A percentile compares a stretch with the other conserved stretches of the same genome.
These are phyloP conservation scores for Tulasnella sp. DNA, from an alignment of 768 basidiomycete species.

Conservation along the genomic window DNA sequence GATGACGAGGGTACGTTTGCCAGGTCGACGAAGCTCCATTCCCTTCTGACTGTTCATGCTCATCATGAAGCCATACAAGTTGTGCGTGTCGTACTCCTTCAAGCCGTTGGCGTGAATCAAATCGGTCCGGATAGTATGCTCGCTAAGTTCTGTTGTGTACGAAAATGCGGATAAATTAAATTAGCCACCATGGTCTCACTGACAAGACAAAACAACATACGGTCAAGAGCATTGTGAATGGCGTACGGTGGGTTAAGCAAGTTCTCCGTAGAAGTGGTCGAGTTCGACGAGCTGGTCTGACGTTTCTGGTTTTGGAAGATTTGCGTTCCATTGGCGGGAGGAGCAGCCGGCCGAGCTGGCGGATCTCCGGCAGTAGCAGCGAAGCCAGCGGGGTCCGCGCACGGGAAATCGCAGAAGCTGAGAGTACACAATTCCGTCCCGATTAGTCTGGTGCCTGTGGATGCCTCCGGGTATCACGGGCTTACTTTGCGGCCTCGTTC, in stretches of 20 bases:
- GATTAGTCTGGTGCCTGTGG: background rate
- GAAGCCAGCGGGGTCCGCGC: slow-evolving; percentile 47
- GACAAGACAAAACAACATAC: background rate
- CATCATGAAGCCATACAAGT: slow-evolving; percentile 60
- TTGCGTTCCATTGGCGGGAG: slow-evolving; percentile 42
- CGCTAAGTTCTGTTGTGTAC: slow-evolving; percentile 1
- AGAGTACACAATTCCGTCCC: slow-evolving; percentile 20
- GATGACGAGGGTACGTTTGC: slow-evolving; percentile 48
- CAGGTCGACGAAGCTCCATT: slow-evolving; percentile 51
- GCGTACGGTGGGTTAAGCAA: slow-evolving; percentile 15
- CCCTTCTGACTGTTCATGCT: slow-evolving; percentile 47
- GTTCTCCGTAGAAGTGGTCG: background rate
- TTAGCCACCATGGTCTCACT: background rate
- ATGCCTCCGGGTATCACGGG: background rate
- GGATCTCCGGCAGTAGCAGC: slow-evolving; percentile 42
- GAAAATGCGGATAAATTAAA: background rate
- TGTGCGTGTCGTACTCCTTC: slow-evolving; percentile 18
- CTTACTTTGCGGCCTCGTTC: slow-evolving; percentile 60
- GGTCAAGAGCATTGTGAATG: slow-evolving; percentile 1
- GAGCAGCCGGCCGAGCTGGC: slow-evolving; percentile 37
- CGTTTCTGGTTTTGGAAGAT: slow-evolving; percentile 28
- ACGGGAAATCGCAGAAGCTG: slow-evolving; percentile 51
- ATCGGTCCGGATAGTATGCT: slow-evolving; percentile 17
- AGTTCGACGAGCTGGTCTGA: background rate
- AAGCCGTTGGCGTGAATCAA: slow-evolving; percentile 15